These are phyloP conservation scores for Arxiozyma heterogenica DNA, from an alignment of 1,139 yeast species.

Conservation along the genomic window DNA sequence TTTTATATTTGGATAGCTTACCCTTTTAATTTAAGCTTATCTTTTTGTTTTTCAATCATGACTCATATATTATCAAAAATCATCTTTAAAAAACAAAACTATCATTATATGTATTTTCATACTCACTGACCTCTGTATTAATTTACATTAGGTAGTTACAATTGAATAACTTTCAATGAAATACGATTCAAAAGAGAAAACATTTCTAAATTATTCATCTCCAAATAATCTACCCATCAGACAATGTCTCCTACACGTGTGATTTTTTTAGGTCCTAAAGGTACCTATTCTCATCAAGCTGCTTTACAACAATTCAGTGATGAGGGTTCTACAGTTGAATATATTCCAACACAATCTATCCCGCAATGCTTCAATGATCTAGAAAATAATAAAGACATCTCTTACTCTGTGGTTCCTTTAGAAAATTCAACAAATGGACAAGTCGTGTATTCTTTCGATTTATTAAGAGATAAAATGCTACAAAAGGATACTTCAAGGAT, in stretches of 20 bases:
- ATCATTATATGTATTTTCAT: not conserved
- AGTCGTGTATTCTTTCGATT: slow-evolving; percentile 69
- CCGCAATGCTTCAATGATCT: slow-evolving; percentile 56
- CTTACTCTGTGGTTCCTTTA: slow-evolving; percentile 78
- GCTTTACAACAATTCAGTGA: slow-evolving; percentile 59
- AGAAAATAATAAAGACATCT: slow-evolving; percentile 38
- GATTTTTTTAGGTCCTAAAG: slow-evolving; percentile 78
- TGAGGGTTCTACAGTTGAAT: slow-evolving; percentile 13
- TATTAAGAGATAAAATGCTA: slow-evolving; percentile 58
- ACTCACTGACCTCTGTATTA: not conserved
- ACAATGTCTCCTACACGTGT: slow-evolving; percentile 27
- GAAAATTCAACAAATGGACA: slow-evolving; percentile 95
- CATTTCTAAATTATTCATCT: no score
- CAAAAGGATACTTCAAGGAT: slow-evolving; percentile 7
- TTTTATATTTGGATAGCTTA: no score
- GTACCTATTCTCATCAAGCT: slow-evolving; percentile 91
- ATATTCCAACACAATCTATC: slow-evolving; percentile 38
- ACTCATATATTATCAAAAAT: no score
- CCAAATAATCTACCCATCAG: no score
- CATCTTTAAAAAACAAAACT: no score
- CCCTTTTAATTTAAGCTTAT: no score
- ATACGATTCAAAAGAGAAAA: no score
- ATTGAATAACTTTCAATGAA: no score
- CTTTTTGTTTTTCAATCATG: no score
- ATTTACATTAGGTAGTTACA: no score